phyloP scores from a whole-genome alignment of 805 yeast genomes.

The Scheffersomyces coipomensis region DNA sequence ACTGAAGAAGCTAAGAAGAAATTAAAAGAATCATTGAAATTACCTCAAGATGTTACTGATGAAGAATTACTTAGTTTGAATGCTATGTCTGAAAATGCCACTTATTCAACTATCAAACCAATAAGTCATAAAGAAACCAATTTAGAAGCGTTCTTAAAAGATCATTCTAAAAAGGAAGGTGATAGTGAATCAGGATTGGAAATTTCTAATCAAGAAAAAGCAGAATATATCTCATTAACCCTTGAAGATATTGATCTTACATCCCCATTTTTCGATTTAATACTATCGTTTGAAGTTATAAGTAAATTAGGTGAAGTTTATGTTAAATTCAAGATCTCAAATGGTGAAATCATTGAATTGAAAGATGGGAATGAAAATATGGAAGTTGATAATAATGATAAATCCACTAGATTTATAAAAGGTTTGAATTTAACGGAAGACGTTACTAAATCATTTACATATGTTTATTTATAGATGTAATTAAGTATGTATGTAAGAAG shows the following conservation, averaged over 20 bases:
- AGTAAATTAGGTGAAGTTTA: constrained; percentile 10
- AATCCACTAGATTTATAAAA: constrained; percentile 16
- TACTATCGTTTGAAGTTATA: constrained; percentile 16
- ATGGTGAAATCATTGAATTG: constrained; percentile 21
- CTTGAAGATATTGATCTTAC: constrained; percentile 22
- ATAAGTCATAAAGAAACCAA: constrained; percentile 11
- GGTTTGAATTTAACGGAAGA: constrained; percentile 33
- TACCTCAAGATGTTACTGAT: constrained; percentile 35
- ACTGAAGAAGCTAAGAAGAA: constrained; percentile 24
- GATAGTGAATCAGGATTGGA: not conserved
- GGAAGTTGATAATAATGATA: constrained; percentile 17
- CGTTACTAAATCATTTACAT: constrained; percentile 10
- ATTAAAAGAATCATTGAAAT: constrained; percentile 31
- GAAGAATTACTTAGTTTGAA: constrained; percentile 37
- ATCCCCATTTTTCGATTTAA: constrained; percentile 22
- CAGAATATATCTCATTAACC: constrained; percentile 11
- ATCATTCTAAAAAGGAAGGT: constrained; percentile 10
- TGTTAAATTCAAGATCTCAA: constrained; percentile 24
- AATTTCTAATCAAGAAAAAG: not conserved
- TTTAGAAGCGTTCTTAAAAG: constrained; percentile 26
- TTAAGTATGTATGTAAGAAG: no score
- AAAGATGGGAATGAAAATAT: constrained; percentile 16
- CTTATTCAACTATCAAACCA: constrained; percentile 15
- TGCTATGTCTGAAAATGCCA: constrained; percentile 24
- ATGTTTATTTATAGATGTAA: constrained; percentile 1